These are phyloP conservation scores for Lipomyces mesembrius DNA, from an alignment of 805 yeast species.

Conservation along the genomic window DNA sequence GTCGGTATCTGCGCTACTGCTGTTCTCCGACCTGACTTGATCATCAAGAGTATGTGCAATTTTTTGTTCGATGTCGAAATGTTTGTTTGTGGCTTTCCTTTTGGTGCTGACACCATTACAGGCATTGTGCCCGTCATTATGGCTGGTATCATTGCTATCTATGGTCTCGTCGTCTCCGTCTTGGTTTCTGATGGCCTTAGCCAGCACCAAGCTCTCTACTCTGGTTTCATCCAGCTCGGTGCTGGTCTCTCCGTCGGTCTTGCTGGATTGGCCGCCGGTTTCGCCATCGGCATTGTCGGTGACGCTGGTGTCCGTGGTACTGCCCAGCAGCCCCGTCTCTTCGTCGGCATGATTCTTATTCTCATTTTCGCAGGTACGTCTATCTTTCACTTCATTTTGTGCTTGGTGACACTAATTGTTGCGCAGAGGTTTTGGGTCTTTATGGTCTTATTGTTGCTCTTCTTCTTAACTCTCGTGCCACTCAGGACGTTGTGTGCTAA, in stretches of 20 bases:
- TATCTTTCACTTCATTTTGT: not conserved
- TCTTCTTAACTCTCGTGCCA: slow-evolving; percentile 96
- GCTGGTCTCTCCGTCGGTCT: slow-evolving; percentile 97
- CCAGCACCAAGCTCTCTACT: slow-evolving; percentile 80
- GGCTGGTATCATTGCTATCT: slow-evolving; percentile 96
- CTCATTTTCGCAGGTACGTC: slow-evolving; percentile 69
- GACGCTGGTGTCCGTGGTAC: slow-evolving; percentile 89
- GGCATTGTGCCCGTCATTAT: slow-evolving; percentile 89
- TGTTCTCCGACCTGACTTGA: slow-evolving; percentile 93
- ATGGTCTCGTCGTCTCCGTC: slow-evolving; percentile 95
- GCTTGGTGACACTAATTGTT: not conserved
- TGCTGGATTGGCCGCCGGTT: slow-evolving; percentile 95
- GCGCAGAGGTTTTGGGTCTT: slow-evolving; percentile 81
- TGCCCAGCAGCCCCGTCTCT: slow-evolving; percentile 85
- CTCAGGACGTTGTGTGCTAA: slow-evolving; percentile 44
- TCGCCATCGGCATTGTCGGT: slow-evolving; percentile 93
- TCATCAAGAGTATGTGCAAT: slow-evolving; percentile 64
- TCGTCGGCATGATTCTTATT: slow-evolving; percentile 87
- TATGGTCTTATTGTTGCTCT: slow-evolving; percentile 98
- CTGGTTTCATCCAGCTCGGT: slow-evolving; percentile 97
- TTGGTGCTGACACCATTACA: slow-evolving; percentile 10
- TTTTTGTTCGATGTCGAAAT: not conserved
- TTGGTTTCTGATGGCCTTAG: slow-evolving; percentile 89
- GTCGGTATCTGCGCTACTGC: slow-evolving; percentile 98
- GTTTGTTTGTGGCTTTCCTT: not conserved